phyloP scores from a whole-genome alignment of 805 yeast genomes.

The Metschnikowia picachoensis region DNA sequence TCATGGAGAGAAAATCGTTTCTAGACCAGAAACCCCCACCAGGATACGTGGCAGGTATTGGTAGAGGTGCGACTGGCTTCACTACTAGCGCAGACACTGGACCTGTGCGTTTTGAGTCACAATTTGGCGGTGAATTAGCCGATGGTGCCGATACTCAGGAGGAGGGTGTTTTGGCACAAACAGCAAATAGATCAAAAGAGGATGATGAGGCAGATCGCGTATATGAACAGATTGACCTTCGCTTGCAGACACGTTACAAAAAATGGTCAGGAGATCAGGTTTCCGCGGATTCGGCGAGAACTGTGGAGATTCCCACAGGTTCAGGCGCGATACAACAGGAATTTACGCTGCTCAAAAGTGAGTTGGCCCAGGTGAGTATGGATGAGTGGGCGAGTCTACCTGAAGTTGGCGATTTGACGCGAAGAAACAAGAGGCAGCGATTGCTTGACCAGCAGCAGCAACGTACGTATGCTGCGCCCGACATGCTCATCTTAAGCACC shows the following conservation, averaged over 20 bases:
- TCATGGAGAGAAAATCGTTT: conserved; percentile 37
- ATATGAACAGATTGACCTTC: conserved; percentile 63
- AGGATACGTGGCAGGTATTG: conserved; percentile 88
- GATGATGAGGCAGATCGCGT: conserved; percentile 77
- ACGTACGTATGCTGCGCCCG: conserved; percentile 82
- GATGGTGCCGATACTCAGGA: conserved; percentile 29
- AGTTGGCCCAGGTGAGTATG: conserved; percentile 51
- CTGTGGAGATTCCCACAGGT: conserved; percentile 15
- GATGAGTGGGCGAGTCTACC: conserved; percentile 83
- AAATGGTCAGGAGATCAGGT: conserved; percentile 9
- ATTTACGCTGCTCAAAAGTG: conserved; percentile 67
- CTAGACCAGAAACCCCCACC: conserved; percentile 83
- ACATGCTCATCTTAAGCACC: conserved; percentile 46
- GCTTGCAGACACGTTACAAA: conserved; percentile 28
- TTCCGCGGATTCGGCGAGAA: background rate
- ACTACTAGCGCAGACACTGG: conserved; percentile 80
- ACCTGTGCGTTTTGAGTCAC: conserved; percentile 17
- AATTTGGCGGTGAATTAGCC: conserved; percentile 20
- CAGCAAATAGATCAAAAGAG: conserved; percentile 39
- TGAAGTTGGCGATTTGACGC: conserved; percentile 84
- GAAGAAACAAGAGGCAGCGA: conserved; percentile 69
- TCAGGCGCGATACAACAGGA: conserved; percentile 35
- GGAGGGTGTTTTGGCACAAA: conserved; percentile 28
- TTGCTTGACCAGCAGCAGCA: conserved; percentile 57
- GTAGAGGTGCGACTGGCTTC: conserved; percentile 94